phyloP scores from a whole-genome alignment of 768 basidiomycete genomes.

The Leucocoprinus sp. region DNA sequence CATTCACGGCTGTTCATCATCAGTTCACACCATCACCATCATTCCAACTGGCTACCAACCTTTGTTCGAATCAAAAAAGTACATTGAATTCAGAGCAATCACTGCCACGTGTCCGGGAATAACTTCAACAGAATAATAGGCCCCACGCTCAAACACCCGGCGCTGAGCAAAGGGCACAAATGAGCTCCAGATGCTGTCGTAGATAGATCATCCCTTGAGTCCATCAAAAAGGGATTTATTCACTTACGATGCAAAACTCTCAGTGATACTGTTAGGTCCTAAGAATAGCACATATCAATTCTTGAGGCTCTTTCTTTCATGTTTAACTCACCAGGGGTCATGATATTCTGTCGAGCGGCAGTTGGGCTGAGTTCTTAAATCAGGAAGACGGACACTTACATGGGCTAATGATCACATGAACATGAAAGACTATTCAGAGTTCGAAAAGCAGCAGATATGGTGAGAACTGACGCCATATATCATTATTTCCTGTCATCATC shows the following conservation, averaged over 20 bases:
- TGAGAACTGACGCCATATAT: slow-evolving; percentile 69
- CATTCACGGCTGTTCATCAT: slow-evolving; percentile 57
- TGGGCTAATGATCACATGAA: slow-evolving; percentile 8
- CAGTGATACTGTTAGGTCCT: slow-evolving; percentile 65
- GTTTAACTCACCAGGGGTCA: slow-evolving; percentile 42
- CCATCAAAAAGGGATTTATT: slow-evolving; percentile 5
- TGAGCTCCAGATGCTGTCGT: slow-evolving; percentile 62
- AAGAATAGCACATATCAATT: slow-evolving; percentile 5
- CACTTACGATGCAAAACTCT: slow-evolving; percentile 60
- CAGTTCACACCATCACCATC: slow-evolving; percentile 27
- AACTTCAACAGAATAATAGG: slow-evolving; percentile 75
- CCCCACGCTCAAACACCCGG: slow-evolving; percentile 83
- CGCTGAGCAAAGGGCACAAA: slow-evolving; percentile 75
- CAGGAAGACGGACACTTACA: slow-evolving; percentile 4
- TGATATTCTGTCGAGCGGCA: slow-evolving; percentile 44
- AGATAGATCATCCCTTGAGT: slow-evolving; percentile 10
- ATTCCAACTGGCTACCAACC: slow-evolving; percentile 33
- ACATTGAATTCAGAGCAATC: slow-evolving; percentile 84
- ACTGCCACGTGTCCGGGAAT: slow-evolving; percentile 68
- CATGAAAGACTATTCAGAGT: background rate
- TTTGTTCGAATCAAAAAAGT: slow-evolving; percentile 87
- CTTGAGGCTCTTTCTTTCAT: background rate
- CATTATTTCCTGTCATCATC: slow-evolving; percentile 66
- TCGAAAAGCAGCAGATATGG: slow-evolving; percentile 24
- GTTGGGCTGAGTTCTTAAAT: slow-evolving; percentile 10